Conservation (phyloP, 768 basidiomycete genomes). For the Gloeostereum incarnatum region DNA sequence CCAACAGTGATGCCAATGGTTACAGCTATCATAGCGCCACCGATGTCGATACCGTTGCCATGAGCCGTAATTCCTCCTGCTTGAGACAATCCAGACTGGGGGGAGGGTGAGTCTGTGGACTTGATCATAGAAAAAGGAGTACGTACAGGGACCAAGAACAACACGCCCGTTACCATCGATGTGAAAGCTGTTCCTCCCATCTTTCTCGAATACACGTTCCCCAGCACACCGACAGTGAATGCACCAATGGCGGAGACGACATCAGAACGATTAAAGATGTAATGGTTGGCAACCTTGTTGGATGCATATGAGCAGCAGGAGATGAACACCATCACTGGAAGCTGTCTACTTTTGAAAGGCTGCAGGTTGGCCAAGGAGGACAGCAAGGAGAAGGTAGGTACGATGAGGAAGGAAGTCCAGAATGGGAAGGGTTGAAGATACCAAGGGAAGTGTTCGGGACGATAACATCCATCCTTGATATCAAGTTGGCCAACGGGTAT, state of each 20-base stretch:
- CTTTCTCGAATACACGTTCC: slow-evolving; percentile 73
- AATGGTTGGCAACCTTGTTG: slow-evolving; percentile 77
- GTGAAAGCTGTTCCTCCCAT: slow-evolving; percentile 86
- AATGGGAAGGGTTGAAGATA: slow-evolving; percentile 74
- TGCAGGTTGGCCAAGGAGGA: slow-evolving; percentile 75
- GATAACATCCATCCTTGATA: slow-evolving; percentile 62
- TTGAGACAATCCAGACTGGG: slow-evolving; percentile 75
- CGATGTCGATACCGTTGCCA: slow-evolving; percentile 76
- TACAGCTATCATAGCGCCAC: slow-evolving; percentile 83
- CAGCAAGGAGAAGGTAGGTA: slow-evolving; percentile 63
- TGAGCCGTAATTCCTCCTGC: slow-evolving; percentile 79
- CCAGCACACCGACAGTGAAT: slow-evolving; percentile 70
- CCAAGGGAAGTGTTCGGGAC: slow-evolving; percentile 59
- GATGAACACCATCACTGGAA: slow-evolving; percentile 79
- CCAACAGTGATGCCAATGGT: slow-evolving; percentile 88
- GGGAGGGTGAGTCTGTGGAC: slow-evolving; percentile 5
- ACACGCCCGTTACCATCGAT: slow-evolving; percentile 82
- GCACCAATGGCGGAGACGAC: slow-evolving; percentile 81
- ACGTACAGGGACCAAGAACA: slow-evolving; percentile 81
- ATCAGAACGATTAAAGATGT: slow-evolving; percentile 79
- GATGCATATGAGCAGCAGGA: slow-evolving; percentile 73
- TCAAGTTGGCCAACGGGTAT: slow-evolving; percentile 34
- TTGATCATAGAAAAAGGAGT: background rate
- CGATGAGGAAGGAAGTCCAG: slow-evolving; percentile 70
- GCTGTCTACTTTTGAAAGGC: slow-evolving; percentile 59